phyloP scores from a whole-genome alignment of 2,329 filamentous ascomycete genomes.

The Diaporthe amygdali region DNA sequence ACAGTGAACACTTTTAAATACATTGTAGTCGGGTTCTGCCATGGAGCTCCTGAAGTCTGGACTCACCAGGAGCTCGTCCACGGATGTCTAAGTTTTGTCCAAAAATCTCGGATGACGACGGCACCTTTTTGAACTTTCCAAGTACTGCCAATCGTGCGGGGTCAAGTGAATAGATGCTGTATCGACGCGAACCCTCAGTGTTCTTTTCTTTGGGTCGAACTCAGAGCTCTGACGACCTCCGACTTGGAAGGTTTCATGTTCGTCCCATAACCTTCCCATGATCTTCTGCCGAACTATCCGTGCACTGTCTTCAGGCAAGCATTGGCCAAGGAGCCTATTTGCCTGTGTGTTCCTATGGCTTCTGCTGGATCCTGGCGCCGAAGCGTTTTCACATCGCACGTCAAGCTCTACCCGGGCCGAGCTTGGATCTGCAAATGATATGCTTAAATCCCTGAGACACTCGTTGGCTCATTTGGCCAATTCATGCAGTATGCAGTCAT shows the following conservation, averaged over 20 bases:
- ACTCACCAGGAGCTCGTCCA: too few species aligned
- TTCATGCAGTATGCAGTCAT: not conserved
- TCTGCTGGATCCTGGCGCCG: not conserved
- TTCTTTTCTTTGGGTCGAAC: not conserved
- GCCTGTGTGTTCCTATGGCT: not conserved
- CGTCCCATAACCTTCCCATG: not conserved
- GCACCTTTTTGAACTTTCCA: not conserved
- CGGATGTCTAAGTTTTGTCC: not conserved
- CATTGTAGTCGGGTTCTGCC: too few species aligned
- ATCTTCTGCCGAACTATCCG: not conserved
- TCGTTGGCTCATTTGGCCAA: not conserved
- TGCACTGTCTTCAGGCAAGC: not conserved
- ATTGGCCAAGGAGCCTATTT: constrained; percentile 1
- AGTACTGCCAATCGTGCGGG: not conserved
- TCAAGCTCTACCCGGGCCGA: not conserved
- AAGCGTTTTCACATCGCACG: not conserved
- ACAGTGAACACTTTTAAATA: too few species aligned
- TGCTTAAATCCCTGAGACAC: constrained; percentile 2
- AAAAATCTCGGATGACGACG: not conserved
- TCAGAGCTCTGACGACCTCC: not conserved
- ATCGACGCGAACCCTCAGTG: not conserved
- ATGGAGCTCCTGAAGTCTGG: too few species aligned
- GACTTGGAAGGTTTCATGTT: not conserved
- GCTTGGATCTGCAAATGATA: not conserved
- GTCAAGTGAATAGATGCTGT: not conserved